Percentiles rank a stretch among this genome's conserved stretches.
Conservation (phyloP, 1,284 basidiomycete species). For the Malassezia pachydermatis region DNA sequence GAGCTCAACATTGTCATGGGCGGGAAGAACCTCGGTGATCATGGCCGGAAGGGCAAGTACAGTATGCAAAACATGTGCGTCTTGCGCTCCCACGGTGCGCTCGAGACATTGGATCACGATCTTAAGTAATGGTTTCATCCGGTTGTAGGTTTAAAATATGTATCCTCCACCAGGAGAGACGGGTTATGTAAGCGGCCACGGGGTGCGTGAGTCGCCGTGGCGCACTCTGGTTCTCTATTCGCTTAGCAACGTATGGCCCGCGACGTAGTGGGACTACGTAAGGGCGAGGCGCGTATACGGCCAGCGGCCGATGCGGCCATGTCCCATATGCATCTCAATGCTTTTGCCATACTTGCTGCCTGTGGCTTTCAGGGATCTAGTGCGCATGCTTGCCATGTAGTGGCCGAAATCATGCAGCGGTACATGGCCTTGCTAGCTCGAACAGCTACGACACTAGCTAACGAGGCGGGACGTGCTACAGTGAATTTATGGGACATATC, state of each 20-base stretch:
- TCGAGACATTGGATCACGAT: too few species aligned
- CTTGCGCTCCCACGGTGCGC: conserved; percentile 37
- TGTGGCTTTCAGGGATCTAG: conserved; percentile 30
- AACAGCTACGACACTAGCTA: conserved; percentile 20
- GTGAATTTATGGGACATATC: conserved; percentile 24
- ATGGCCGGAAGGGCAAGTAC: conserved; percentile 43
- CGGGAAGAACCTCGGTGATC: conserved; percentile 39
- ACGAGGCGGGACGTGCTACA: conserved; percentile 23
- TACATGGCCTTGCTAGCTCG: conserved; percentile 24
- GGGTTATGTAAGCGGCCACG: too few species aligned
- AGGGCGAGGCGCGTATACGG: not conserved
- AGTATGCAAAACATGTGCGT: conserved; percentile 46
- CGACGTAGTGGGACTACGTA: conserved; percentile 1
- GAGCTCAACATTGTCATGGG: conserved; percentile 35
- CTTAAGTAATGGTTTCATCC: too few species aligned
- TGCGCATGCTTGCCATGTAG: conserved; percentile 21
- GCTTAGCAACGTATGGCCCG: too few species aligned
- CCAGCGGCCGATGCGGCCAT: conserved; percentile 3
- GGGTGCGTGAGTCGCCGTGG: too few species aligned
- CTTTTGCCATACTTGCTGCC: conserved; percentile 21
- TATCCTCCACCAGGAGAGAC: too few species aligned
- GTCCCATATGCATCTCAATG: conserved; percentile 4
- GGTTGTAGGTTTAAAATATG: too few species aligned
- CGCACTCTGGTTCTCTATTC: too few species aligned
- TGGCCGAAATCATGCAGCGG: conserved; percentile 32